These are phyloP conservation scores for Kazachstania psychrophila DNA, from an alignment of 805 yeast species.

Conservation along the genomic window DNA sequence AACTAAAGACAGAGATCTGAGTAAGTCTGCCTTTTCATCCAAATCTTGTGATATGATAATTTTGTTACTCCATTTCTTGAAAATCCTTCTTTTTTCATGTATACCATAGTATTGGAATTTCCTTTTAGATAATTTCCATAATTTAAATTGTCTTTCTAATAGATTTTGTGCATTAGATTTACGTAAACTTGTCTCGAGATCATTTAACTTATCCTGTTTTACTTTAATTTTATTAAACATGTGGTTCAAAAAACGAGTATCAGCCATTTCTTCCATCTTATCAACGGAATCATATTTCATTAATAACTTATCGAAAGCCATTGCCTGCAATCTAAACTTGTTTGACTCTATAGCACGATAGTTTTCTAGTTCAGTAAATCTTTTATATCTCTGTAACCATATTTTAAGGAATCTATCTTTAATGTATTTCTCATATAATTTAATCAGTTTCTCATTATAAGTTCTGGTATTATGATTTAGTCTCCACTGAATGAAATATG, in stretches of 20 bases:
- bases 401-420: slow-evolving; percentile 4
- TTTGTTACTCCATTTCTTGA: slow-evolving; percentile 5
- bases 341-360: slow-evolving; percentile 9
- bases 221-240: slow-evolving; percentile 9
- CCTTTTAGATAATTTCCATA: not conserved
- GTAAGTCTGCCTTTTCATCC: slow-evolving; percentile 10
- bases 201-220: not conserved
- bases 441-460: not conserved
- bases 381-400: slow-evolving; percentile 3
- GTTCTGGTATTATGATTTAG: slow-evolving; percentile 3
- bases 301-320: slow-evolving; percentile 14
- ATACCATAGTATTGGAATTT: too few relatives aligned
- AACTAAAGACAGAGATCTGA: slow-evolving; percentile 3
- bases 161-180: not conserved
- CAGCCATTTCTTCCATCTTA: slow-evolving; percentile 17
- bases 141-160: not conserved
- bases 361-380: slow-evolving; percentile 1
- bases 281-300: slow-evolving; percentile 10
- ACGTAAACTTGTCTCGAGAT: not conserved
- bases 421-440: slow-evolving; percentile 6
- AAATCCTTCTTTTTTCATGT: too few relatives aligned
- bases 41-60: slow-evolving; percentile 7
- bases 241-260: slow-evolving; percentile 18
- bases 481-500: slow-evolving; percentile 15
- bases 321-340: slow-evolving; percentile 11